phyloP scores from a whole-genome alignment of 306 rosid genomes.

The Mimosa bimucronata region DNA sequence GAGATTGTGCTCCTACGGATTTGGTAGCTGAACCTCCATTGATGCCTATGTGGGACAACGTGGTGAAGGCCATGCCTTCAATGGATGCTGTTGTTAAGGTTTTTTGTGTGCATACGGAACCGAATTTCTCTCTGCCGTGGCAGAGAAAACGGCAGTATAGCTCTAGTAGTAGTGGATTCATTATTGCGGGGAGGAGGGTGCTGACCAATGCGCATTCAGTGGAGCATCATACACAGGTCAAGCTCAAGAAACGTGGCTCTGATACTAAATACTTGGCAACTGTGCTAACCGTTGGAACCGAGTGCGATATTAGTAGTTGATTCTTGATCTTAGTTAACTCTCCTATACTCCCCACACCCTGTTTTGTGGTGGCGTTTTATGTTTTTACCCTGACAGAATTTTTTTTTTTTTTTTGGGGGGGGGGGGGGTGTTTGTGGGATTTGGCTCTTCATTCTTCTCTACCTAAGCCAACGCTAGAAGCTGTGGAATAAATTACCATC shows the following conservation, averaged over 20 bases:
- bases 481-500: too few relatives aligned
- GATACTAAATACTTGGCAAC: conserved; percentile 84
- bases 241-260: conserved; percentile 90
- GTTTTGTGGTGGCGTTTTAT: too few relatives aligned
- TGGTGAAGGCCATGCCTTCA: conserved; percentile 50
- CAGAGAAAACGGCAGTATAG: conserved; percentile 89
- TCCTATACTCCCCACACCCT: too few relatives aligned
- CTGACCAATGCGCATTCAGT: conserved; percentile 88
- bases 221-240: conserved; percentile 87
- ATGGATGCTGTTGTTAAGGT: conserved; percentile 90
- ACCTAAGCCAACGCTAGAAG: too few relatives aligned
- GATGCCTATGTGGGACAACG: conserved; percentile 50
- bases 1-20: conserved; percentile 34
- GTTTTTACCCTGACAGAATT: too few relatives aligned
- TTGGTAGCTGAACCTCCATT: conserved; percentile 31
- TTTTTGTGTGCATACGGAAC: conserved; percentile 79
- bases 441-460: neutral
- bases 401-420: too few relatives aligned
- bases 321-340: conserved; percentile 11
- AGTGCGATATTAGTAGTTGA: conserved; percentile 63
- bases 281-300: conserved; percentile 79
- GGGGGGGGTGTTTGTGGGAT: too few relatives aligned
- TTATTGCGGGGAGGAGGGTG: conserved; percentile 69
- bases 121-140: conserved; percentile 92
- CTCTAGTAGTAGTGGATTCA: conserved; percentile 84